These are phyloP conservation scores for Metschnikowia continentalis DNA, from an alignment of 805 yeast genomes.

Conservation along the genomic window DNA sequence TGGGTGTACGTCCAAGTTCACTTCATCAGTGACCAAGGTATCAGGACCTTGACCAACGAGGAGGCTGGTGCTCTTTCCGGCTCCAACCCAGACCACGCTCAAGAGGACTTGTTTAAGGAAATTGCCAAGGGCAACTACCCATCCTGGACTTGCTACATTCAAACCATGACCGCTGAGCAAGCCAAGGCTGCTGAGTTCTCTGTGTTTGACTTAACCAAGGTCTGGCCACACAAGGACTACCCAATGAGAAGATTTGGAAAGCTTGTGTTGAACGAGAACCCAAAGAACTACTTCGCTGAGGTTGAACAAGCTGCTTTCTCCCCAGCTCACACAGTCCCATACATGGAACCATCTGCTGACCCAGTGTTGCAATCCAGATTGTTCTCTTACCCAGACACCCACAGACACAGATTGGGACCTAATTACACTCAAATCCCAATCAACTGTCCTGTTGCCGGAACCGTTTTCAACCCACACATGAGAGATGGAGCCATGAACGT, in stretches of 20 bases:
- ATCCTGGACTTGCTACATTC: conserved; percentile 81
- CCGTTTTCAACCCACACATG: conserved; percentile 56
- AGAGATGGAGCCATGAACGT: conserved; percentile 77
- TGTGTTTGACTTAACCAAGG: conserved; percentile 86
- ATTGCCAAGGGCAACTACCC: conserved; percentile 78
- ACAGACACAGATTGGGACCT: conserved; percentile 74
- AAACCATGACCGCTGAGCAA: conserved; percentile 80
- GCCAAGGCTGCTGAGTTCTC: conserved; percentile 74
- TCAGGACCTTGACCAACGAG: conserved; percentile 51
- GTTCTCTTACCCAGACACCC: conserved; percentile 82
- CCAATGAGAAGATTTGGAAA: conserved; percentile 86
- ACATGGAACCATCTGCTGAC: conserved; percentile 77
- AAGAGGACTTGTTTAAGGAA: conserved; percentile 72
- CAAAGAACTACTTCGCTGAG: conserved; percentile 83
- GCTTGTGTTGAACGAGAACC: conserved; percentile 74
- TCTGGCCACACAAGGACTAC: conserved; percentile 85
- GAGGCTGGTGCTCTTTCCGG: conserved; percentile 68
- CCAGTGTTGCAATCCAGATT: conserved; percentile 80
- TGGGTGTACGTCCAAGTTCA: conserved; percentile 80
- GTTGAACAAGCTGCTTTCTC: conserved; percentile 83
- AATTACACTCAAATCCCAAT: conserved; percentile 86
- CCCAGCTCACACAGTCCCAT: conserved; percentile 81
- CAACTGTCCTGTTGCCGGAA: conserved; percentile 64
- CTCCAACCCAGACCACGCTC: conserved; percentile 77
- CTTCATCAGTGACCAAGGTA: conserved; percentile 62